Evolutionary conservation across 2,329 filamentous ascomycete genomes (phyloP).

Genomic region (Sporothrix pallida): DNA sequence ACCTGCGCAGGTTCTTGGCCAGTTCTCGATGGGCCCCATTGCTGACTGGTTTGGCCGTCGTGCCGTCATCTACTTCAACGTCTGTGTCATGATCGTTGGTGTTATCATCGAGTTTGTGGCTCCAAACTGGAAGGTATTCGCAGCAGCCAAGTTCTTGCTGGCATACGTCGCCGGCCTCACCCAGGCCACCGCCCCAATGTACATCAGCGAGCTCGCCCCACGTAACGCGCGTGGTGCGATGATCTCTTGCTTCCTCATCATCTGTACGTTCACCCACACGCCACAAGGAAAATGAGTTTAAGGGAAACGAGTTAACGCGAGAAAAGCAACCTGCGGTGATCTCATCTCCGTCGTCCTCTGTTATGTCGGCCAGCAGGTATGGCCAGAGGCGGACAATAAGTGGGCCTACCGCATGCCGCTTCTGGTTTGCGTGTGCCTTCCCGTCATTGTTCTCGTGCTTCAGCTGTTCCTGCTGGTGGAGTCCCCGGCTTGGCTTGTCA

Average conservation of each 20-base stretch:
- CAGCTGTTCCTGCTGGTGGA: conserved; percentile 16
- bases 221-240: conserved; percentile 12
- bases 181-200: conserved; percentile 2
- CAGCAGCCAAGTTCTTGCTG: conserved; percentile 14
- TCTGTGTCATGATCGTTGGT: conserved; percentile 19
- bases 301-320: neutral
- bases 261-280: neutral
- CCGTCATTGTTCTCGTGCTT: neutral
- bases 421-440: conserved; percentile 15
- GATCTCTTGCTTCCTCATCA: conserved; percentile 12
- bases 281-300: no score
- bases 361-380: conserved; percentile 15
- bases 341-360: conserved; percentile 19
- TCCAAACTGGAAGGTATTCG: conserved; percentile 23
- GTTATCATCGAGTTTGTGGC: conserved; percentile 18
- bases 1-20: conserved; percentile 15
- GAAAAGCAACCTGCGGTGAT: conserved; percentile 2
- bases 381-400: conserved; percentile 13
- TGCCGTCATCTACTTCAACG: conserved; percentile 16
- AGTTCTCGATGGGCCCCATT: conserved; percentile 17
- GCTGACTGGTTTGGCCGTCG: conserved; percentile 16
- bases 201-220: conserved; percentile 20
- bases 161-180: conserved; percentile 13
- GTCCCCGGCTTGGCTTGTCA: conserved; percentile 8
- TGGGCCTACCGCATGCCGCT: conserved; percentile 21